Percentiles rank a stretch among this genome's conserved stretches.
Evolutionary conservation across 2,329 filamentous ascomycete genomes (phyloP).

Genomic region (Amauroascus verrucosus): DNA sequence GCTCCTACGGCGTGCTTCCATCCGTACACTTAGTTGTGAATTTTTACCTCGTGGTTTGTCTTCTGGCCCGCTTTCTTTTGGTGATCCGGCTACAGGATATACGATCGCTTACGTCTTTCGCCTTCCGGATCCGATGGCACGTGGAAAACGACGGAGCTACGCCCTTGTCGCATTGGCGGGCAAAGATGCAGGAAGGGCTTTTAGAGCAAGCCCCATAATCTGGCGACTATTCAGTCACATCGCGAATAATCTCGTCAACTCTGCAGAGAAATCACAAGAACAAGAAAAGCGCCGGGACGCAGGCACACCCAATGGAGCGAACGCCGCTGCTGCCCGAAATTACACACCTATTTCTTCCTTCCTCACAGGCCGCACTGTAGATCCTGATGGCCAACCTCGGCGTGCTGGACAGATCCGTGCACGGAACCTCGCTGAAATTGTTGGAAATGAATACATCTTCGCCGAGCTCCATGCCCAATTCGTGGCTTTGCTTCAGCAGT

Average conservation of each 20-base stretch:
- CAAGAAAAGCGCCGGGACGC: conserved; percentile 35
- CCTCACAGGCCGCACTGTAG: conserved; percentile 45
- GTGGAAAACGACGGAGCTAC: conserved; percentile 47
- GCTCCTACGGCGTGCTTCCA: conserved; percentile 46
- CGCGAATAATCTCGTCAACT: conserved; percentile 42
- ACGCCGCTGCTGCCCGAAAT: conserved; percentile 23
- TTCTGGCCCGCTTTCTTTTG: conserved; percentile 50
- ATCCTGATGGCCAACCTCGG: conserved; percentile 47
- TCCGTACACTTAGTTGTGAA: conserved; percentile 49
- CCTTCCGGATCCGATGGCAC: conserved; percentile 48
- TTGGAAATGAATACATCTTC: conserved; percentile 50
- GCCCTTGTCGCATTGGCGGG: conserved; percentile 48
- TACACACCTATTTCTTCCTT: conserved; percentile 50
- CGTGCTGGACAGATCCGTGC: conserved; percentile 45
- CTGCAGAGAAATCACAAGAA: conserved; percentile 38
- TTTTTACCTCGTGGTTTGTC: conserved; percentile 46
- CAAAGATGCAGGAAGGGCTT: conserved; percentile 40
- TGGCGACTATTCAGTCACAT: conserved; percentile 47
- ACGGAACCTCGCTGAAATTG: conserved; percentile 48
- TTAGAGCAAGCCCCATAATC: conserved; percentile 40
- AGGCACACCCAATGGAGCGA: conserved; percentile 3
- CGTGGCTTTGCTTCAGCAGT: conserved; percentile 39
- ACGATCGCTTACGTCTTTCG: conserved; percentile 52
- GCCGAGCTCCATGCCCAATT: conserved; percentile 48
- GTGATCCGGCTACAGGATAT: conserved; percentile 46